phyloP scores from a whole-genome alignment of 2,329 filamentous ascomycete species.

The Bimuria novae-zelandiae region DNA sequence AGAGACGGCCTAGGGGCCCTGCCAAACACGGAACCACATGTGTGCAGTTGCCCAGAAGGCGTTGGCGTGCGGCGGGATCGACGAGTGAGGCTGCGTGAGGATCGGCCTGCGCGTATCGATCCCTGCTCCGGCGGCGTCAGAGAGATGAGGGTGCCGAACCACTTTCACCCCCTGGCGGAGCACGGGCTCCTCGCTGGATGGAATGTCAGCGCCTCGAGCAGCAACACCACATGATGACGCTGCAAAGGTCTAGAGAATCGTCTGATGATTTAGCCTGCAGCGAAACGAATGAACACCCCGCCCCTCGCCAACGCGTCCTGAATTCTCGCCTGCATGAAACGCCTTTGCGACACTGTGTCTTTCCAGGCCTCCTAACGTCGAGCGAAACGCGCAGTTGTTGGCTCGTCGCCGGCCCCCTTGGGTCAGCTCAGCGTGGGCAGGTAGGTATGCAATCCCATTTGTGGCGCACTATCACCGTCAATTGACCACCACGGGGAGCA shows the following conservation, averaged over 20 bases:
- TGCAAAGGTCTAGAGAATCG: constrained; percentile 30
- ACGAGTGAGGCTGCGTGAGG: constrained; percentile 43
- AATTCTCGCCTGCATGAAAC: constrained; percentile 39
- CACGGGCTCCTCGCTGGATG: constrained; percentile 1
- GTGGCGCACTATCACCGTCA: constrained; percentile 16
- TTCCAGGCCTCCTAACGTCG: neutral
- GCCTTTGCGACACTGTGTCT: constrained; percentile 32
- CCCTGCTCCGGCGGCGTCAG: constrained; percentile 35
- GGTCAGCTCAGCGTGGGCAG: constrained; percentile 16
- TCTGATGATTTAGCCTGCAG: constrained; percentile 43
- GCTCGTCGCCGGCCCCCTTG: constrained; percentile 12
- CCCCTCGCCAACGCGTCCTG: constrained; percentile 18
- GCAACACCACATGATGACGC: constrained; percentile 27
- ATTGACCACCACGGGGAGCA: neutral
- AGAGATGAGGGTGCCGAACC: constrained; percentile 40
- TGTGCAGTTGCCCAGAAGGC: constrained; percentile 9
- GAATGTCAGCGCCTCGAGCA: constrained; percentile 15
- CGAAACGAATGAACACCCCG: constrained; percentile 33
- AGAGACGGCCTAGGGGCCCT: neutral
- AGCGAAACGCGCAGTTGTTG: constrained; percentile 15
- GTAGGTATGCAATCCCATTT: constrained; percentile 15
- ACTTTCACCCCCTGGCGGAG: constrained; percentile 36
- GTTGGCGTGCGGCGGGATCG: constrained; percentile 31
- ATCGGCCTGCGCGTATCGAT: constrained; percentile 32
- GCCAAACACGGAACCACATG: constrained; percentile 10